A percentile compares a stretch with the other conserved stretches of the same genome.
Conservation (phyloP, 192 early-diverging fungal genomes). For the Neocallimastix lanati region DNA sequence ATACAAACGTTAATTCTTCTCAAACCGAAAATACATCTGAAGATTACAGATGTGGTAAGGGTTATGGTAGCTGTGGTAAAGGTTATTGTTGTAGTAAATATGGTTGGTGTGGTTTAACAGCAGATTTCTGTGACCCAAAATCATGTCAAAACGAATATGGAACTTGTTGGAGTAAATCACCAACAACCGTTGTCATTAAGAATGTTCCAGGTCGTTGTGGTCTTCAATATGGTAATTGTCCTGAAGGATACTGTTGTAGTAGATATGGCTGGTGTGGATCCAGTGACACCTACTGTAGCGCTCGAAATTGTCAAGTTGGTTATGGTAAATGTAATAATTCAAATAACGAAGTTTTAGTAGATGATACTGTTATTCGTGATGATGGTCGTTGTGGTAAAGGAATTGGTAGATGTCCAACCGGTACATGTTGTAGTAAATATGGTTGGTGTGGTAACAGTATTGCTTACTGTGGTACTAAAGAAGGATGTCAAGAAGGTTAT, state of each 20-base stretch:
- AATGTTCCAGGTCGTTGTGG: background rate
- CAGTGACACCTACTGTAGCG: background rate
- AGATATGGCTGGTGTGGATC: background rate
- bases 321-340: background rate
- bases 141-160: background rate
- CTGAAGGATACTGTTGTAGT: background rate
- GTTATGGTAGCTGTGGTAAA: background rate
- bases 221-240: background rate
- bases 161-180: background rate
- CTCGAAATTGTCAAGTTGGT: background rate
- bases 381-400: background rate
- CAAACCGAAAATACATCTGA: background rate
- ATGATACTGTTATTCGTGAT: background rate
- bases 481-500: background rate
- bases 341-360: background rate
- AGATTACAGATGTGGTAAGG: background rate
- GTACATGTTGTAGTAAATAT: background rate
- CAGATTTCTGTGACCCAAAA: background rate
- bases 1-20: background rate
- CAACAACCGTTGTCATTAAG: background rate
- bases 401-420: background rate
- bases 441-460: background rate
- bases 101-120: background rate
- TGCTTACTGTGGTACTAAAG: background rate
- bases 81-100: background rate